Evolutionary conservation across 2,329 filamentous ascomycete species (phyloP).

Genomic region (Penicillium sp.): DNA sequence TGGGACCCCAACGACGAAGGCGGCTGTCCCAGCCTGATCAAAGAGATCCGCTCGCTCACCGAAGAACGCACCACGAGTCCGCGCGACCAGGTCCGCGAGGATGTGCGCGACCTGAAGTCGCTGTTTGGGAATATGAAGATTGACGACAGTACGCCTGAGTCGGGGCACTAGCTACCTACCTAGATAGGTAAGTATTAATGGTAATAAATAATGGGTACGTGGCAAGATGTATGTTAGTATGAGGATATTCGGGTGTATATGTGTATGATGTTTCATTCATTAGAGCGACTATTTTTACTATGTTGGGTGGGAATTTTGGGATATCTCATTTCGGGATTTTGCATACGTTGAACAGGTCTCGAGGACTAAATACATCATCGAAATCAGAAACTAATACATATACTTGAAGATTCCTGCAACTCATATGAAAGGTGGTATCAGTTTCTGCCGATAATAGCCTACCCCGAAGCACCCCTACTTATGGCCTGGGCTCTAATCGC

Average conservation of each 20-base stretch:
- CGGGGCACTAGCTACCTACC: neutral
- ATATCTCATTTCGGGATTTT: no score
- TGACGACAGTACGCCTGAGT: constrained; percentile 31
- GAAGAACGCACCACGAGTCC: constrained; percentile 65
- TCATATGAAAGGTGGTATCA: no score
- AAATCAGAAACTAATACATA: no score
- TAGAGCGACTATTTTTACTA: no score
- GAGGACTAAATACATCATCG: no score
- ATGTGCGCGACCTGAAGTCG: constrained; percentile 69
- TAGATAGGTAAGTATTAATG: neutral
- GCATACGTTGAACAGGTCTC: no score
- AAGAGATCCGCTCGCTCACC: constrained; percentile 74
- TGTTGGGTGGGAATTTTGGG: no score
- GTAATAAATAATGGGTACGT: neutral
- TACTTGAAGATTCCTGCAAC: no score
- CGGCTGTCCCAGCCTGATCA: constrained; percentile 68
- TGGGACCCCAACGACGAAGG: constrained; percentile 86
- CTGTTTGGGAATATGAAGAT: constrained; percentile 65
- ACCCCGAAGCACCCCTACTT: no score
- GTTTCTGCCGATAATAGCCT: no score
- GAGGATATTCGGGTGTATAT: neutral
- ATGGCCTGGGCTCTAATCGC: no score
- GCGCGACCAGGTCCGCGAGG: constrained; percentile 53
- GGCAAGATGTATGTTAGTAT: neutral
- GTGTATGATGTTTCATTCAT: no score